These are phyloP conservation scores for Stephanocyclus meneghinianus DNA, from an alignment of 352 stramenopile species.

Conservation along the genomic window DNA sequence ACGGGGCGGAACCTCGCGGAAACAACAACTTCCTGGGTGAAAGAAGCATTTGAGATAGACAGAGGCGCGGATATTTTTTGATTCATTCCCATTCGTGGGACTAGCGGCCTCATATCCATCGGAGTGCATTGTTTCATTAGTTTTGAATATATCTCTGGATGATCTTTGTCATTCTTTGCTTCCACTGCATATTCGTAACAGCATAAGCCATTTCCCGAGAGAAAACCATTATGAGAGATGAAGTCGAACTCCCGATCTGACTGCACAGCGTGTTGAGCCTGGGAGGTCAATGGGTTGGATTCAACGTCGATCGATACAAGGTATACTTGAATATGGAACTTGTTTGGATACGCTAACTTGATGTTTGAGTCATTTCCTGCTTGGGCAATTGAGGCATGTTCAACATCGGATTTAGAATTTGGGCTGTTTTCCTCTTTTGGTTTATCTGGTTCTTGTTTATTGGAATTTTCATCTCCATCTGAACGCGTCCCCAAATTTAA, in stretches of 20 bases:
- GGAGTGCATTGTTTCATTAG: conserved; percentile 15
- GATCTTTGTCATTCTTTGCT: conserved; percentile 1
- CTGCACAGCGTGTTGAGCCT: not conserved
- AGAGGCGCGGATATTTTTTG: conserved; percentile 18
- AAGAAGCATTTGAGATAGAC: not conserved
- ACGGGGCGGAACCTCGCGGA: conserved; percentile 22
- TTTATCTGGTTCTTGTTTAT: not conserved
- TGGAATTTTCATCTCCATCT: not conserved
- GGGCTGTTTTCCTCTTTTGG: not conserved
- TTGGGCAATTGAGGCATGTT: not conserved
- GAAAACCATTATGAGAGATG: conserved; percentile 9
- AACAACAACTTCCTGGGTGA: not conserved
- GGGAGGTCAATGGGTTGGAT: not conserved
- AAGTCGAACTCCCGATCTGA: conserved; percentile 2
- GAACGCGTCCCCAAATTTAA: not conserved
- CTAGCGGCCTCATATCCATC: conserved; percentile 22
- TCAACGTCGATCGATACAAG: conserved; percentile 21
- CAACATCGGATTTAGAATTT: not conserved
- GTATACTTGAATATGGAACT: conserved; percentile 29
- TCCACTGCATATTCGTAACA: conserved; percentile 14
- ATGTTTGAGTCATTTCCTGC: not conserved
- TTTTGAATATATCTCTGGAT: not conserved
- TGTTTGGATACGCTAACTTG: not conserved
- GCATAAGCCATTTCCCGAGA: conserved; percentile 13
- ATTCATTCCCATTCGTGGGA: conserved; percentile 14